A percentile compares a stretch with the other conserved stretches of the same genome.
Evolutionary conservation across 345 rosid species (phyloP).

Genomic region (Acer campestre): DNA sequence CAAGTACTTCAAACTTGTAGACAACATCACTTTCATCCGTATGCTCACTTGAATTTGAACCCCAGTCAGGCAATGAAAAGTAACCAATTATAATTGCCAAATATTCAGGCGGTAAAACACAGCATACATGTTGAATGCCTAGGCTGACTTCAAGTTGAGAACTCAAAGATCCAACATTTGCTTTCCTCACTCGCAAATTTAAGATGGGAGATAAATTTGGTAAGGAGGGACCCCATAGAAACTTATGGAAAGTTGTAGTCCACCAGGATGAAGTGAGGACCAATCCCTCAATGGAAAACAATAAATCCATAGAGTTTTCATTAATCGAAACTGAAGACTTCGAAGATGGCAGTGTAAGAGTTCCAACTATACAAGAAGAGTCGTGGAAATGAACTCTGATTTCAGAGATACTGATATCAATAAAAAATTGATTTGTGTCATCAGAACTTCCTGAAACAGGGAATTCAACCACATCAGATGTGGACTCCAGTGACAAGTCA

Average conservation of each 20-base stretch:
- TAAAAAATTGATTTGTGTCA: slow-evolving; percentile 30
- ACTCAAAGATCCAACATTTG: slow-evolving; percentile 41
- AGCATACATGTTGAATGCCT: slow-evolving; percentile 82
- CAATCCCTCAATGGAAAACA: slow-evolving; percentile 69
- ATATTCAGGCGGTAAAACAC: slow-evolving; percentile 71
- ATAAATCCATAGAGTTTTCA: slow-evolving; percentile 57
- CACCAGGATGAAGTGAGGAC: slow-evolving; percentile 69
- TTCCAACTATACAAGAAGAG: slow-evolving; percentile 71
- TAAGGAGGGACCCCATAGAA: slow-evolving; percentile 70
- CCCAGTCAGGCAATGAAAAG: slow-evolving; percentile 85
- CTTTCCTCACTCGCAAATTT: slow-evolving; percentile 67
- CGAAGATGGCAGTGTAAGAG: slow-evolving; percentile 53
- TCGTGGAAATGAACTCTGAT: slow-evolving; percentile 81
- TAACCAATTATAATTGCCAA: slow-evolving; percentile 81
- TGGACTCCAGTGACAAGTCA: slow-evolving; percentile 25
- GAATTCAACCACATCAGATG: slow-evolving; percentile 28
- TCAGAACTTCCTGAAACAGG: slow-evolving; percentile 29
- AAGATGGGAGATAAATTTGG: slow-evolving; percentile 59
- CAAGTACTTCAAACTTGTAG: slow-evolving; percentile 76
- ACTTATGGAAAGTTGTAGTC: slow-evolving; percentile 49
- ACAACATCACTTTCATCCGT: slow-evolving; percentile 33
- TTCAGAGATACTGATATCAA: slow-evolving; percentile 55
- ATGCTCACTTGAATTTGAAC: slow-evolving; percentile 40
- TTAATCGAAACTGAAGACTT: slow-evolving; percentile 45
- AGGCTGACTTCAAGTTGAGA: slow-evolving; percentile 75